phyloP scores from a whole-genome alignment of 495 filamentous ascomycete genomes.

The Neurospora sp. region DNA sequence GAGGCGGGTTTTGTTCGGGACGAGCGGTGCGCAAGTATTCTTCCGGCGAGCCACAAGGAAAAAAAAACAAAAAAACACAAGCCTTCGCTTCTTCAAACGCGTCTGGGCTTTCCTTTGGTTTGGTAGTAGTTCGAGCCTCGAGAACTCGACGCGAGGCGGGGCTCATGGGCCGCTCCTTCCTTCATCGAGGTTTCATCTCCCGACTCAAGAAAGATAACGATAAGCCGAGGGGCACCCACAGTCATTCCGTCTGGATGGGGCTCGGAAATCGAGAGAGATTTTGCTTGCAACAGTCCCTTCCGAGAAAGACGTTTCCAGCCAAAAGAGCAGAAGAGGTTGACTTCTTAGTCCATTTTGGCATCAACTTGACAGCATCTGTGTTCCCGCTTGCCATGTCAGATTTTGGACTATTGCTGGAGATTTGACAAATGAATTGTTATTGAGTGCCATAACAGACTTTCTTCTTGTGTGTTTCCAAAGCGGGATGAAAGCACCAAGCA shows the following conservation, averaged over 20 bases:
- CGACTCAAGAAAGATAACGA: not conserved
- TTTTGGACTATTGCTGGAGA: no score
- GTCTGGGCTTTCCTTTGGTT: not conserved
- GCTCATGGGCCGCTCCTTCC: not conserved
- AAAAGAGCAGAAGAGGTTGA: not conserved
- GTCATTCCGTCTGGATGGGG: not conserved
- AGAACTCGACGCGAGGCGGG: not conserved
- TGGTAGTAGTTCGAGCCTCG: not conserved
- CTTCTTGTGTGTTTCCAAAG: not conserved
- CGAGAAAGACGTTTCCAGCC: not conserved
- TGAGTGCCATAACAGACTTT: no score
- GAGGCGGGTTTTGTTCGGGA: not conserved
- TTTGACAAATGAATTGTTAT: no score
- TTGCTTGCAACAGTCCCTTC: not conserved
- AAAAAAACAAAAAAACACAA: not conserved
- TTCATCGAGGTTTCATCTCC: not conserved
- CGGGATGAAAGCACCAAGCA: not conserved
- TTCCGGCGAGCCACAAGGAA: not conserved
- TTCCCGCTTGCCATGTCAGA: not conserved
- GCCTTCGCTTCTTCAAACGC: not conserved
- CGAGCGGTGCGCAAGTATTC: not conserved
- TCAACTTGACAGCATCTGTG: not conserved
- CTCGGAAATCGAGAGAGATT: not conserved
- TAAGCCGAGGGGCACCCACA: not conserved
- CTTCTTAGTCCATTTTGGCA: not conserved